These are phyloP conservation scores for Lodderomyces metapsilosis DNA, from an alignment of 1,139 yeast species.

Conservation along the genomic window DNA sequence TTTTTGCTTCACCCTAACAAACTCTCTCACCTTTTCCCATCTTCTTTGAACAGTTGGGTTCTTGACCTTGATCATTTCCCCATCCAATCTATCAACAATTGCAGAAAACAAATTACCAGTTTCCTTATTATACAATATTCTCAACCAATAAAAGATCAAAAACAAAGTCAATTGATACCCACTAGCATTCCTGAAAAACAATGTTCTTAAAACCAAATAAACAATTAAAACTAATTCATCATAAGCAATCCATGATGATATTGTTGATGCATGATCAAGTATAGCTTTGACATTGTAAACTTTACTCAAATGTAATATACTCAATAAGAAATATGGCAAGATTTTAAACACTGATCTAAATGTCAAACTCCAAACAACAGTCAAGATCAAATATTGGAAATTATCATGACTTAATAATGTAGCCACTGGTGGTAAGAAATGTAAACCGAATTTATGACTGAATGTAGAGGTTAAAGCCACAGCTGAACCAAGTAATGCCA, in stretches of 20 bases:
- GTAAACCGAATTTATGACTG: conserved; percentile 55
- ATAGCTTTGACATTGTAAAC: conserved; percentile 42
- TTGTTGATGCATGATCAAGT: conserved; percentile 32
- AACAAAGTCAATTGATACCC: conserved; percentile 65
- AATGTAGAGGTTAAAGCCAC: conserved; percentile 54
- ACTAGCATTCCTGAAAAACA: conserved; percentile 61
- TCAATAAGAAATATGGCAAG: conserved; percentile 55
- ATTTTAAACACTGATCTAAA: conserved; percentile 66
- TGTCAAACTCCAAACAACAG: conserved; percentile 59
- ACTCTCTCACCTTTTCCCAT: conserved; percentile 43
- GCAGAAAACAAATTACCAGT: conserved; percentile 45
- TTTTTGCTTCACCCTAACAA: conserved; percentile 34
- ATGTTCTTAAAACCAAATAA: conserved; percentile 56
- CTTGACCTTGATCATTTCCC: conserved; percentile 36
- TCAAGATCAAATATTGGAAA: conserved; percentile 60
- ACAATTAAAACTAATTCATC: conserved; percentile 57
- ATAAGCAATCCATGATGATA: conserved; percentile 56
- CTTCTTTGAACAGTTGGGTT: conserved; percentile 44
- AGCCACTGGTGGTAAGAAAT: conserved; percentile 52
- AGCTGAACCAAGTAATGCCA: conserved; percentile 56
- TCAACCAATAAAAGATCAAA: conserved; percentile 64
- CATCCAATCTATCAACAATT: conserved; percentile 44
- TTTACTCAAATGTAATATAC: conserved; percentile 54
- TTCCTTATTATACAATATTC: conserved; percentile 54
- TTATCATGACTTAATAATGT: conserved; percentile 66